Conservation (phyloP, 768 basidiomycete species). For the Pleurotus pulmonarius region DNA sequence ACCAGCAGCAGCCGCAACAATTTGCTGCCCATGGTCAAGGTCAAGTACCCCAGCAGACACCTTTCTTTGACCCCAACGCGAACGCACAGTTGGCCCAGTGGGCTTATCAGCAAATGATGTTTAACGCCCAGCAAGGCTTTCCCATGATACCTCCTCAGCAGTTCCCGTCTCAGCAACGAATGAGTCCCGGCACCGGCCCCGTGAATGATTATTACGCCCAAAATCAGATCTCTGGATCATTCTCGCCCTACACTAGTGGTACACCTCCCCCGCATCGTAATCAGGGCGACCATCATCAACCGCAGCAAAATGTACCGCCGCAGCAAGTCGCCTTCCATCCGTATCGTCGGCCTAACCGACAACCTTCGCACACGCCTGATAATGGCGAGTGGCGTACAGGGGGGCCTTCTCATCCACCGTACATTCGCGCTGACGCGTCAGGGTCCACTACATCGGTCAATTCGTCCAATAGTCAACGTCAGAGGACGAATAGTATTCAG, state of each 20-base stretch:
- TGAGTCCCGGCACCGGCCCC: constrained; percentile 29
- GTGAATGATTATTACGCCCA: constrained; percentile 55
- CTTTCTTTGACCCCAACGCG: constrained; percentile 66
- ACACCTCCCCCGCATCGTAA: constrained; percentile 64
- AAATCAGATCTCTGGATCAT: constrained; percentile 42
- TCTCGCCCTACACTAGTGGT: constrained; percentile 65
- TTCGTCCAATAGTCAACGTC: constrained; percentile 57
- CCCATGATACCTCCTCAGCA: constrained; percentile 45
- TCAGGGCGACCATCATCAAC: constrained; percentile 39
- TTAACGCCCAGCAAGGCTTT: constrained; percentile 59
- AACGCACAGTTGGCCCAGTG: constrained; percentile 80
- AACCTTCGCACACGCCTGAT: constrained; percentile 32
- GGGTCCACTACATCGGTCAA: constrained; percentile 77
- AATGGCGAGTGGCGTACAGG: constrained; percentile 47
- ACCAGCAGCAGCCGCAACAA: constrained; percentile 55
- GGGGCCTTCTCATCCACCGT: constrained; percentile 66
- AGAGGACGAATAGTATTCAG: constrained; percentile 70
- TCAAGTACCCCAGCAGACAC: constrained; percentile 44
- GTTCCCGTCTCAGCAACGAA: constrained; percentile 36
- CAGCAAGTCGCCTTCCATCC: constrained; percentile 71
- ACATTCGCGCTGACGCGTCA: constrained; percentile 76
- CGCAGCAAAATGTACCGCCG: constrained; percentile 29
- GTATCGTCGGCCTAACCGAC: constrained; percentile 68
- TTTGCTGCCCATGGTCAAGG: constrained; percentile 29
- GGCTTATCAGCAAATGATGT: constrained; percentile 93